These are phyloP conservation scores for Barnettozyma populi DNA, from an alignment of 805 yeast species.

Conservation along the genomic window DNA sequence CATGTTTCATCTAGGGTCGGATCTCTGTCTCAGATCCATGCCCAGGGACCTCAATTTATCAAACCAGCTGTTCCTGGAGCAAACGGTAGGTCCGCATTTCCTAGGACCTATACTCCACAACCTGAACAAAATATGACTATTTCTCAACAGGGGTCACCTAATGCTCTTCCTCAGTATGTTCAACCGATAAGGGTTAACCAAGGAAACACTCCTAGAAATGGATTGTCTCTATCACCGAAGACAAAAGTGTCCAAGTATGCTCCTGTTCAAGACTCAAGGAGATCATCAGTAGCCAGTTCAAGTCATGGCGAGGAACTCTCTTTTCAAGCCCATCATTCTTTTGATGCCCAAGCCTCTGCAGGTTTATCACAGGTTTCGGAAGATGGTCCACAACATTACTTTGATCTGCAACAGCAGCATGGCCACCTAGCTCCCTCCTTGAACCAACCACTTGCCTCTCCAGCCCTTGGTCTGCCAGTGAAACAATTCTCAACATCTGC, in stretches of 20 bases:
- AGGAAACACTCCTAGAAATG: background rate
- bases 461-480: background rate
- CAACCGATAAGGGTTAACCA: constrained; percentile 4
- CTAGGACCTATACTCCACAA: constrained; percentile 7
- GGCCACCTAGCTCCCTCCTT: background rate
- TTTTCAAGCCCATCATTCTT: constrained; percentile 1
- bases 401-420: background rate
- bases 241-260: constrained; percentile 15
- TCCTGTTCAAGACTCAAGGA: constrained; percentile 15
- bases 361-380: background rate
- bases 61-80: constrained; percentile 1
- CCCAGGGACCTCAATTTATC: background rate
- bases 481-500: background rate
- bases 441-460: background rate
- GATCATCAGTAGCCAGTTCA: constrained; percentile 18
- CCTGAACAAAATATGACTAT: background rate
- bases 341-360: background rate
- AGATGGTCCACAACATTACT: background rate
- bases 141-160: constrained; percentile 2
- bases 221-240: constrained; percentile 11
- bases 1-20: constrained; percentile 1
- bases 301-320: constrained; percentile 3
- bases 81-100: background rate
- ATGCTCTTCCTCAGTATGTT: constrained; percentile 4
- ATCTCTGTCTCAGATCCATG: background rate